Evolutionary conservation across 805 yeast genomes (phyloP).

Genomic region (Jamesozyma spencerorum): DNA sequence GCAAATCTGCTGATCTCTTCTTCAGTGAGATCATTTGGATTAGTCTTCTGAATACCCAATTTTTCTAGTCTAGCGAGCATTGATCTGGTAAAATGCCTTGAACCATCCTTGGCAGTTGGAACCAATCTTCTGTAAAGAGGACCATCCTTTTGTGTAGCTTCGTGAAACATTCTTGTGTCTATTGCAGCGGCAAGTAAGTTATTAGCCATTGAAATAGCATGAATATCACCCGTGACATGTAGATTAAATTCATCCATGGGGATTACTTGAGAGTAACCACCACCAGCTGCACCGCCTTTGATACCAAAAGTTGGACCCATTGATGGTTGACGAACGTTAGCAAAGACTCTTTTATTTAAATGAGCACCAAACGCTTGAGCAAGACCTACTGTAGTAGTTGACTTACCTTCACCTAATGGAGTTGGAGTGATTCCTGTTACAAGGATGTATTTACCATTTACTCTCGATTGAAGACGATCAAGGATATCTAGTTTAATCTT

Average conservation of each 20-base stretch:
- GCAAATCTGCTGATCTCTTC: conserved; percentile 61
- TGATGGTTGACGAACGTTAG: conserved; percentile 94
- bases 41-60: conserved; percentile 57
- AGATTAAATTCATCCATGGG: conserved; percentile 98
- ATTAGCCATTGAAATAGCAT: conserved; percentile 76
- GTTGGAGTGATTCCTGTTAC: conserved; percentile 98
- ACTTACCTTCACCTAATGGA: conserved; percentile 96
- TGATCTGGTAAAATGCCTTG: conserved; percentile 54
- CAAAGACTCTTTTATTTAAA: conserved; percentile 71
- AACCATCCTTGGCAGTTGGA: conserved; percentile 58
- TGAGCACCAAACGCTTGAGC: conserved; percentile 97
- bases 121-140: conserved; percentile 67
- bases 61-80: conserved; percentile 60
- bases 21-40: conserved; percentile 62
- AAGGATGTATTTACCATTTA: conserved; percentile 75
- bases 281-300: conserved; percentile 99
- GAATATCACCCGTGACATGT: conserved; percentile 94
- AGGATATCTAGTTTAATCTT: conserved; percentile 58
- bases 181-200: conserved; percentile 77
- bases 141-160: conserved; percentile 60
- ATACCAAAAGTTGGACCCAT: conserved; percentile 99
- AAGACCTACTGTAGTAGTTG: conserved; percentile 90
- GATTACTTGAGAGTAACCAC: conserved; percentile 94
- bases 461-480: conserved; percentile 49
- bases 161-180: conserved; percentile 82